A percentile compares a stretch with the other conserved stretches of the same genome.
These are phyloP conservation scores for Vitis riparia DNA, from an alignment of 164 flowering plant genomes.

Conservation along the genomic window DNA sequence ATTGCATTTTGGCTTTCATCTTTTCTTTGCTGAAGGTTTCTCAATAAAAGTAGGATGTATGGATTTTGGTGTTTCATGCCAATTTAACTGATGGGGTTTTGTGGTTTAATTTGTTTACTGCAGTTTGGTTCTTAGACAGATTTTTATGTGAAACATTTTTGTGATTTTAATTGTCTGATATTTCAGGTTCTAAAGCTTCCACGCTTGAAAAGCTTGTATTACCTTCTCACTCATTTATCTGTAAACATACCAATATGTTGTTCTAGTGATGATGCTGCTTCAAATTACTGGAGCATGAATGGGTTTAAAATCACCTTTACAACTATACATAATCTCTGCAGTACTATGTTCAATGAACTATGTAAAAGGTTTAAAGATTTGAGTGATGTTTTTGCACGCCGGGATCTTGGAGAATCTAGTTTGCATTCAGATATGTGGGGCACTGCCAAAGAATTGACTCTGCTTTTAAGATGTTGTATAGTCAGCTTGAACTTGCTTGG, in stretches of 20 bases:
- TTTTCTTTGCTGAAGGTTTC: too few relatives aligned
- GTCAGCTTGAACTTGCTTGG: slow-evolving; percentile 35
- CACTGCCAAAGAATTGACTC: slow-evolving; percentile 26
- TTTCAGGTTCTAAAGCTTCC: slow-evolving; percentile 33
- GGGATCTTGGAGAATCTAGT: slow-evolving; percentile 4
- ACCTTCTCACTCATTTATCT: slow-evolving; percentile 24
- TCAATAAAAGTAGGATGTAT: too few relatives aligned
- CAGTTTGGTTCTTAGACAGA: background rate
- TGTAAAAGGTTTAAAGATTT: slow-evolving; percentile 28
- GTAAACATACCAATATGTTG: slow-evolving; percentile 7
- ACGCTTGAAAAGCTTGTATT: slow-evolving; percentile 31
- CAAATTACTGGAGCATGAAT: background rate
- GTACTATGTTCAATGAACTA: slow-evolving; percentile 41
- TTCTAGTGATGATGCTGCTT: slow-evolving; percentile 5
- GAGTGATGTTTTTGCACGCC: slow-evolving; percentile 4
- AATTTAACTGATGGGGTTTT: background rate
- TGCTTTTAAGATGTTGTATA: slow-evolving; percentile 66
- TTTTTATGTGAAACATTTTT: background rate
- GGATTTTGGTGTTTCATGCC: background rate
- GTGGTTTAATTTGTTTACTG: background rate
- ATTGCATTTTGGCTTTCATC: too few relatives aligned
- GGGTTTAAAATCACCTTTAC: slow-evolving; percentile 16
- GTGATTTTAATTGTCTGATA: background rate
- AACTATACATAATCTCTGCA: slow-evolving; percentile 30
- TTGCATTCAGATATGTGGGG: slow-evolving; percentile 5